Evolutionary conservation across 2,329 filamentous ascomycete genomes (phyloP), one percentile per base, ranked within the genome.

Genomic region (Hypocreales sp.): DNA sequence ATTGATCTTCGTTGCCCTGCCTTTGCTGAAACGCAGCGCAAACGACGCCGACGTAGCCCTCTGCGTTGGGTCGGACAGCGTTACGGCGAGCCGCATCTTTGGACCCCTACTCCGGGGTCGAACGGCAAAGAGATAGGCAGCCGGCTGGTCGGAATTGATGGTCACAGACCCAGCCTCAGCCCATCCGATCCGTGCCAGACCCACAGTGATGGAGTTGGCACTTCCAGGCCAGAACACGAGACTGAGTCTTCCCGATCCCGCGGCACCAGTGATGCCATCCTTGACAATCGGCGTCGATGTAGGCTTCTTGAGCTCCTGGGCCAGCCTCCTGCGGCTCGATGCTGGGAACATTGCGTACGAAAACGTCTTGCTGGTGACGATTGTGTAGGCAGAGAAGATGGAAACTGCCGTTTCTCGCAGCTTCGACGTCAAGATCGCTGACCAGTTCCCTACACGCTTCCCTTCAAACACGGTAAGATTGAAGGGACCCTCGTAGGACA

Each of bases 141-240:
- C n/a, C n/a, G n/a, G n/a, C n/a, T n/a, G n/a, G n/a, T n/a, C n/a
- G n/a, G 35, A 35, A 4, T 24, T 33, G 15, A 41, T 28, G 7
- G 29, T 33, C 7, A 41, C 12, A 6, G 26, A 32, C 5, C 39
- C 39, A 4, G 19, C 22, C 8, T 30, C 20, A 16, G 33, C 29
- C 39, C 40, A 41, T 7, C 39, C 37, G 5, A 40, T 28, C 1
- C 26, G 28, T 6, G 15, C 23, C 7, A 41, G 20, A 17, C 31
- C 28, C 3, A 41, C 25, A 15, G 18, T 31, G 16, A 42, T 33
- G n/a, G 24, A 31, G 10, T 29, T 24, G 8, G 20, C 21, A 20
- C 34, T 32, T n/a, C 31, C 35, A 4, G 37, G 37, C 40, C 40
- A 42, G 15, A 41, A 42, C 2, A 39, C 37, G 8, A 40, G 26